Percentiles rank a stretch among this genome's conserved stretches.
Conservation (phyloP, 306 rosid genomes). For the Dryas drummondii region DNA sequence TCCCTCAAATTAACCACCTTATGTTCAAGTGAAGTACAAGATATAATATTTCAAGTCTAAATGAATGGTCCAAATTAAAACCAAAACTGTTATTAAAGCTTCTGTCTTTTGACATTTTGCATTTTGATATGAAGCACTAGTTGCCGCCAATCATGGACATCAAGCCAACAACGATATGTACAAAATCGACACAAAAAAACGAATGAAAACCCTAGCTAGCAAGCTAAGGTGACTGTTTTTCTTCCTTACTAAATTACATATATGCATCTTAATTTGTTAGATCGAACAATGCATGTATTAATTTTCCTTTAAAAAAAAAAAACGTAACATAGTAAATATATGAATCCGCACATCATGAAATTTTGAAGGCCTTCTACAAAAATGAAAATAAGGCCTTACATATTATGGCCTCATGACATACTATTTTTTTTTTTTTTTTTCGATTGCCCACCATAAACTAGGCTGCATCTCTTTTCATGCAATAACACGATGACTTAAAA, state of each 20-base stretch:
- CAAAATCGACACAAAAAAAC: not conserved
- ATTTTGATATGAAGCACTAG: constrained; percentile 22
- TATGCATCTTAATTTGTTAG: too few relatives aligned
- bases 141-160: constrained; percentile 28
- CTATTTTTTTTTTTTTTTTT: too few relatives aligned
- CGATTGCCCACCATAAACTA: too few relatives aligned
- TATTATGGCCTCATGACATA: too few relatives aligned
- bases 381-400: too few relatives aligned
- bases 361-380: too few relatives aligned
- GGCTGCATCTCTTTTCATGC: too few relatives aligned
- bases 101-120: constrained; percentile 37
- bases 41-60: not conserved
- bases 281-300: too few relatives aligned
- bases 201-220: not conserved
- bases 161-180: not conserved
- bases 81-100: constrained; percentile 32
- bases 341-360: not conserved
- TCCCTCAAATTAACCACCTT: constrained; percentile 9
- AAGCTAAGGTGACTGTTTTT: not conserved
- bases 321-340: too few relatives aligned
- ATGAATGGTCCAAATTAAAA: constrained; percentile 7
- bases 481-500: too few relatives aligned
- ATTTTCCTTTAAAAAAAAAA: too few relatives aligned
- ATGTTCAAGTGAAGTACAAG: constrained; percentile 10
- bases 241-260: not conserved